These are phyloP conservation scores for Monoraphidium neglectum DNA, from an alignment of 139 green algal species.

Conservation along the genomic window DNA sequence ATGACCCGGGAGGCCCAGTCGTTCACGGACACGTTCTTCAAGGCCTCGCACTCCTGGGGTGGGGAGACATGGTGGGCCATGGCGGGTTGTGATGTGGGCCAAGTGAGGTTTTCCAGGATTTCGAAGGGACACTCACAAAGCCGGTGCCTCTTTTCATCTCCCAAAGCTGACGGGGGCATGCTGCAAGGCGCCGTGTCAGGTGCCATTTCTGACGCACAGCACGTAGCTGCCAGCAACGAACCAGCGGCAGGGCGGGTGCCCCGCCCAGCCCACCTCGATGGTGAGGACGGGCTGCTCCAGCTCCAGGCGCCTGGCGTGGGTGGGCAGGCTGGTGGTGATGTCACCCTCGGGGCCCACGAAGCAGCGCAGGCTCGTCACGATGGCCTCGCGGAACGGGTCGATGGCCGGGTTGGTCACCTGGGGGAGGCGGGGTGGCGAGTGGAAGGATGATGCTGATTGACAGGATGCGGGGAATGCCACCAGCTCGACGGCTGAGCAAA, in stretches of 20 bases:
- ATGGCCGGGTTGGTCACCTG: slow-evolving; percentile 98
- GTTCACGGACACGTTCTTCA: slow-evolving; percentile 70
- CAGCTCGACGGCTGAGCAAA: background rate
- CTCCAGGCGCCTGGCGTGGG: slow-evolving; percentile 79
- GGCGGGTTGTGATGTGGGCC: too few species aligned
- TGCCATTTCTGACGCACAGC: too few species aligned
- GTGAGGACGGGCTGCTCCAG: slow-evolving; percentile 83
- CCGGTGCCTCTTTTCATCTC: too few species aligned
- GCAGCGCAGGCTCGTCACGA: slow-evolving; percentile 90
- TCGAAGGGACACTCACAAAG: too few species aligned
- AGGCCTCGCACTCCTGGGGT: slow-evolving; percentile 39
- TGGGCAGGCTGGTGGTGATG: slow-evolving; percentile 56
- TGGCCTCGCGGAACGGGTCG: slow-evolving; percentile 93
- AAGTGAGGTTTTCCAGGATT: too few species aligned
- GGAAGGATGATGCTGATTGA: background rate
- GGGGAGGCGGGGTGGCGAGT: background rate
- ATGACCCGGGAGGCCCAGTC: slow-evolving; percentile 72
- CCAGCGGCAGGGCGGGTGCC: slow-evolving; percentile 22
- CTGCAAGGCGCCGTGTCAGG: too few species aligned
- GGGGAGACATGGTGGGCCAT: too few species aligned
- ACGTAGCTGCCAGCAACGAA: too few species aligned
- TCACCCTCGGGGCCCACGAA: slow-evolving; percentile 94
- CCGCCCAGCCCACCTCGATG: slow-evolving; percentile 81
- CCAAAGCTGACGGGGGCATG: too few species aligned
- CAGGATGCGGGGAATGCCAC: background rate